Evolutionary conservation across 768 basidiomycete genomes (phyloP).

Genomic region (Boletus vinaceobasis): DNA sequence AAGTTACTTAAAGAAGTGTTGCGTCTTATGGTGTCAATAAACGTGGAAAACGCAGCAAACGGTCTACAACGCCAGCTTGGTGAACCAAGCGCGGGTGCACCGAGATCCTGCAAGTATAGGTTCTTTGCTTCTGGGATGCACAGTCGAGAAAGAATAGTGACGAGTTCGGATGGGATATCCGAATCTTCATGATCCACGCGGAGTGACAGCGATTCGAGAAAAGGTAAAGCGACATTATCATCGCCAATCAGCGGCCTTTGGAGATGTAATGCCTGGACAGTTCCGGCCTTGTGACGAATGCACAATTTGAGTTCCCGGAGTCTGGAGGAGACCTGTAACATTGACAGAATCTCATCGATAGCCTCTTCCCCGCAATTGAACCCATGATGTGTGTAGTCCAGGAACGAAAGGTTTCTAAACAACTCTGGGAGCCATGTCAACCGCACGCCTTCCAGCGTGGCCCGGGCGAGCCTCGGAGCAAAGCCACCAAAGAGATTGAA

Average conservation of each 20-base stretch:
- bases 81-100: slow-evolving; percentile 1
- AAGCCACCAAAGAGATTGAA: slow-evolving; percentile 61
- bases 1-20: slow-evolving; percentile 11
- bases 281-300: slow-evolving; percentile 43
- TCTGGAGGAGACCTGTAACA: slow-evolving; percentile 51
- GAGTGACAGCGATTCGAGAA: slow-evolving; percentile 47
- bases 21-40: slow-evolving; percentile 4
- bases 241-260: slow-evolving; percentile 22
- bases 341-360: slow-evolving; percentile 53
- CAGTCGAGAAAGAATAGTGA: slow-evolving; percentile 48
- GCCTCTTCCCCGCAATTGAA: slow-evolving; percentile 58
- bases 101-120: slow-evolving; percentile 46
- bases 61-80: slow-evolving; percentile 14
- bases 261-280: slow-evolving; percentile 16
- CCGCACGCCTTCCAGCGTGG: slow-evolving; percentile 62
- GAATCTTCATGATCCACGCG: slow-evolving; percentile 52
- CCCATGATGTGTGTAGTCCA: slow-evolving; percentile 73
- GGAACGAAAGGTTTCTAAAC: slow-evolving; percentile 56
- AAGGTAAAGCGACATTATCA: slow-evolving; percentile 40
- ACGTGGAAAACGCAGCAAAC: slow-evolving; percentile 40
- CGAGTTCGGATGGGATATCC: slow-evolving; percentile 62
- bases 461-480: slow-evolving; percentile 53
- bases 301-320: slow-evolving; percentile 54
- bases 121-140: slow-evolving; percentile 45
- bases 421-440: slow-evolving; percentile 61